Base-by-base conservation (phyloP, 345 rosid species). In the Corymbia maculata region DNA sequence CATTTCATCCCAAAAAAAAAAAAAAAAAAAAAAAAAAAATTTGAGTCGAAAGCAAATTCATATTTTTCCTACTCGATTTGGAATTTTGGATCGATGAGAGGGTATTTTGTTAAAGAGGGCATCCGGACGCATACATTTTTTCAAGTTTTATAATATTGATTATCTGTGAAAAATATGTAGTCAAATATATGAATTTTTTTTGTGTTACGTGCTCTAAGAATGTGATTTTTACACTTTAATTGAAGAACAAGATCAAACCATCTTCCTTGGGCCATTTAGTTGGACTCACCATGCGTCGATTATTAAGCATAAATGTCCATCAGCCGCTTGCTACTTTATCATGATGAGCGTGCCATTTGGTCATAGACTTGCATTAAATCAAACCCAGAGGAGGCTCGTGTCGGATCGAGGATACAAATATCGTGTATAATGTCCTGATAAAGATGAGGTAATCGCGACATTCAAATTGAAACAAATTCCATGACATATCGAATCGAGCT, bases 231-330 rank as follows among this genome's bases (percentile, higher is more conserved):
- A 64, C 42, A 13, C 9, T 2, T 66, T 2, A 45, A 68, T 68
- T 9, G 12, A 68, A 32, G 42, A 68, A 68, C 4, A 16, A 8
- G 32, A 68, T 36, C 22, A 17, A 32, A 9, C 42, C 0, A 32
- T 13, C 22, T 32, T 68, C 45, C 24, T 32, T 6, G 1, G 0
- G 45, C 16, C 1, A 4, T 36, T 44, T 2, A 0, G 6, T 68
- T 9, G 3, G 3, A 32, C 32, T 30, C 22, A 4, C 0, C 9
- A 1, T n/a, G 14, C 0, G 30, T 64, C 5, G 10, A 66, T 6
- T 6, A 9, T 66, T 7, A n/a, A 66, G 19, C 5, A 0, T 30
- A 30, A 66, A 66, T 66, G 44, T 32, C 22, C 44, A 30, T 68
- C 21, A 30, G 19, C 2, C 8, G 0, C 44, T 11, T 0, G 2